Evolutionary conservation across 495 filamentous ascomycete genomes (phyloP).

Genomic region (Rhypophila decipiens): DNA sequence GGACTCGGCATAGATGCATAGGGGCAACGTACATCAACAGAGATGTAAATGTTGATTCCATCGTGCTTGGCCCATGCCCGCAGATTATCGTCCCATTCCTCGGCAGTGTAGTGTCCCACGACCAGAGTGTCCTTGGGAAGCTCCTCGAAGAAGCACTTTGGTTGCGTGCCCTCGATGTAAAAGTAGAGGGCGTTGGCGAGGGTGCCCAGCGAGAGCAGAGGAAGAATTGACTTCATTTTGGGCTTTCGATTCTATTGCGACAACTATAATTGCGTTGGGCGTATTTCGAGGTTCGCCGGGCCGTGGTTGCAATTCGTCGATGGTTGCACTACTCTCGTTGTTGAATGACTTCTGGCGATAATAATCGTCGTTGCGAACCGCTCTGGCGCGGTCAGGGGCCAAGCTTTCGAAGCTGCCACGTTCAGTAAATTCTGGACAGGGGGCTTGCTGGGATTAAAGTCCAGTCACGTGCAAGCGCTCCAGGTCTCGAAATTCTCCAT

Average conservation of each 20-base stretch:
- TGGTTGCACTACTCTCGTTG: too few species aligned
- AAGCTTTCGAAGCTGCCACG: slow-evolving; percentile 39
- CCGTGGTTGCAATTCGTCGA: background rate
- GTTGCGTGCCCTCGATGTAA: slow-evolving; percentile 77
- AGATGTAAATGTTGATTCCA: slow-evolving; percentile 75
- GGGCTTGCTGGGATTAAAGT: slow-evolving; percentile 1
- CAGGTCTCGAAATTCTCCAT: background rate
- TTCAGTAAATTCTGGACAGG: slow-evolving; percentile 34
- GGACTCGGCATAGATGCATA: slow-evolving; percentile 2
- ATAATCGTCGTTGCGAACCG: too few species aligned
- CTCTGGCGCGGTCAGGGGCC: slow-evolving; percentile 1
- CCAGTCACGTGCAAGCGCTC: slow-evolving; percentile 18
- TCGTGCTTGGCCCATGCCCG: slow-evolving; percentile 62
- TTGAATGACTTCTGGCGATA: too few species aligned
- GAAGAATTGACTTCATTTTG: slow-evolving; percentile 46
- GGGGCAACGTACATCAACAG: slow-evolving; percentile 59
- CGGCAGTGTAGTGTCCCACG: slow-evolving; percentile 81
- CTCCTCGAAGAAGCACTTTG: slow-evolving; percentile 97
- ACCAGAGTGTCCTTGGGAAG: slow-evolving; percentile 94
- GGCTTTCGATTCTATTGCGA: too few species aligned
- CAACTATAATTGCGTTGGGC: background rate
- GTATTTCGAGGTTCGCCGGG: slow-evolving; percentile 4
- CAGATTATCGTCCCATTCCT: slow-evolving; percentile 64
- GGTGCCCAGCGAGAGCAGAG: slow-evolving; percentile 42
- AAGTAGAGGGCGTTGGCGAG: slow-evolving; percentile 81